Evolutionary conservation across 352 stramenopile genomes (phyloP).

Genomic region (Blastocystis sp.): DNA sequence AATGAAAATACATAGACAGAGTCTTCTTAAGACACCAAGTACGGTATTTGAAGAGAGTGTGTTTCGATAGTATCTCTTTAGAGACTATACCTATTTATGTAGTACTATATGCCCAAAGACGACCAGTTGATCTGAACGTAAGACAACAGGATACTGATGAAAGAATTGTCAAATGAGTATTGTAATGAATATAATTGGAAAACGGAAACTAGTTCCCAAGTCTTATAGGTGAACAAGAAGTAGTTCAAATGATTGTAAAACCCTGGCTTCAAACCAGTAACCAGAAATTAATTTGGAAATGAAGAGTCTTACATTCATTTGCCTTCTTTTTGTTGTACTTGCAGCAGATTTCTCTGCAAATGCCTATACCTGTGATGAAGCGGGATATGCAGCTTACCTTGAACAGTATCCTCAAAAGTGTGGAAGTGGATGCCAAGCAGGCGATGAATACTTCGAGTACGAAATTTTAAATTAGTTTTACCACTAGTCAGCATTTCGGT

Average conservation of each 20-base stretch:
- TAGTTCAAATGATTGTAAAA: background rate
- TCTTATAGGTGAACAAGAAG: background rate
- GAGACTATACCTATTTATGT: too few species aligned
- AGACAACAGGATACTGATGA: too few species aligned
- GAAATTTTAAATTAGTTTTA: background rate
- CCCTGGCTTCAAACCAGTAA: background rate
- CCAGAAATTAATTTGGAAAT: background rate
- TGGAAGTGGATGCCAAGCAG: background rate
- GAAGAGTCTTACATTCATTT: constrained; percentile 2
- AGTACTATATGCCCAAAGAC: too few species aligned
- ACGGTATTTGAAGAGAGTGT: too few species aligned
- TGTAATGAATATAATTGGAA: background rate
- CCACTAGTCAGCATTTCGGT: background rate
- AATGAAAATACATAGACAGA: too few species aligned
- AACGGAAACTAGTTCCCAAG: background rate
- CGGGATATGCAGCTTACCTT: background rate
- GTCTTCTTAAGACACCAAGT: too few species aligned
- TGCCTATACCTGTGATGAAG: background rate
- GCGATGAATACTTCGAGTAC: background rate
- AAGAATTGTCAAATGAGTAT: background rate
- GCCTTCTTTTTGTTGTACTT: background rate
- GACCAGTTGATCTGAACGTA: too few species aligned
- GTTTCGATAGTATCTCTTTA: too few species aligned
- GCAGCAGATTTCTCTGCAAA: background rate
- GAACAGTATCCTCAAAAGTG: background rate